A percentile compares a stretch with the other conserved stretches of the same genome.
Conservation (phyloP, 768 basidiomycete species). For the Calvatia gigantea region DNA sequence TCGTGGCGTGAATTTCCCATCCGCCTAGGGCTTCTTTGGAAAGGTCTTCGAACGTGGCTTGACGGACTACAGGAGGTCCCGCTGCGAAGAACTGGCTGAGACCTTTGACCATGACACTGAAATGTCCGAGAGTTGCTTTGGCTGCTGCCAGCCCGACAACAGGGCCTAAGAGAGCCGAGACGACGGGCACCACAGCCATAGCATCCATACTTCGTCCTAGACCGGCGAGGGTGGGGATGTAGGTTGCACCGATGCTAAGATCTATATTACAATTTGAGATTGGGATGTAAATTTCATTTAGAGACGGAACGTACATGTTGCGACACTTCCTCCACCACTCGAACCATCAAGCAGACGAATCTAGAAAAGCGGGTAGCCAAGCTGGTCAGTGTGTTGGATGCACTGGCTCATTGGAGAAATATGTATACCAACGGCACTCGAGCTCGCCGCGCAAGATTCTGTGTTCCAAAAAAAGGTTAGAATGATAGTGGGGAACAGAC, state of each 20-base stretch:
- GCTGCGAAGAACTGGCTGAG: conserved; percentile 34
- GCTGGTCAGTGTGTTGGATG: background rate
- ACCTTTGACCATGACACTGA: conserved; percentile 40
- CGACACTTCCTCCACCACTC: conserved; percentile 39
- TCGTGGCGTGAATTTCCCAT: conserved; percentile 33
- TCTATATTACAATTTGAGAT: conserved; percentile 18
- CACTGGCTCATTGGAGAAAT: background rate
- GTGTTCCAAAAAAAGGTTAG: background rate
- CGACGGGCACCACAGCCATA: conserved; percentile 33
- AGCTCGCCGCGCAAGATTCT: conserved; percentile 31
- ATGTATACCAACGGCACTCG: conserved; percentile 32
- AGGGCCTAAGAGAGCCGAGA: conserved; percentile 34
- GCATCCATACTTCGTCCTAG: conserved; percentile 35
- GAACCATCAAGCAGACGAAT: conserved; percentile 38
- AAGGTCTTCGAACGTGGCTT: conserved; percentile 33
- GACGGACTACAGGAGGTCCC: conserved; percentile 33
- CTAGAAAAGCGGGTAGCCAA: conserved; percentile 15
- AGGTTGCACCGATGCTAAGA: conserved; percentile 33
- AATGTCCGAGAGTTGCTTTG: conserved; percentile 35
- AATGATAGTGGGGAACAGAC: background rate
- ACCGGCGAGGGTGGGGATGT: conserved; percentile 33
- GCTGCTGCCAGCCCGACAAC: conserved; percentile 39
- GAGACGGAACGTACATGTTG: conserved; percentile 25
- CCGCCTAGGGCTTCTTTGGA: conserved; percentile 33
- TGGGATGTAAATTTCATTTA: background rate